phyloP scores from a whole-genome alignment of 2,329 filamentous ascomycete species.

The Talaromyces funiculosus region DNA sequence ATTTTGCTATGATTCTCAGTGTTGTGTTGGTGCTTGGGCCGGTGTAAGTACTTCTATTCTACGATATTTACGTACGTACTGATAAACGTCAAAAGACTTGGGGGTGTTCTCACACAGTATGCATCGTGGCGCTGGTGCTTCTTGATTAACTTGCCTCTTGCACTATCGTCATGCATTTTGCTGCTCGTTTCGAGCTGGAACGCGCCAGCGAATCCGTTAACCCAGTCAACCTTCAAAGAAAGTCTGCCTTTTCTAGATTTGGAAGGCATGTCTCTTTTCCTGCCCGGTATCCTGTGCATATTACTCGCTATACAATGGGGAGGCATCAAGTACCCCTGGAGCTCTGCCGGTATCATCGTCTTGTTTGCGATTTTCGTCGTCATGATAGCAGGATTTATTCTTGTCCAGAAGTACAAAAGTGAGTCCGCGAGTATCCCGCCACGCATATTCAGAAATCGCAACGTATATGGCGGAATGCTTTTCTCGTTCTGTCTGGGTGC shows the following conservation, averaged over 20 bases:
- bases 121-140: slow-evolving; percentile 47
- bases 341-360: slow-evolving; percentile 45
- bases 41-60: slow-evolving; percentile 16
- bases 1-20: slow-evolving; percentile 29
- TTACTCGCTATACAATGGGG: slow-evolving; percentile 56
- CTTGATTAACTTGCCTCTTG: slow-evolving; percentile 51
- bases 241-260: slow-evolving; percentile 42
- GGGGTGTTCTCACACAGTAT: slow-evolving; percentile 34
- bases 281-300: slow-evolving; percentile 50
- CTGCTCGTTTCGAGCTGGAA: slow-evolving; percentile 19
- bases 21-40: slow-evolving; percentile 30
- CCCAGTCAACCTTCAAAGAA: background rate
- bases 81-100: slow-evolving; percentile 16
- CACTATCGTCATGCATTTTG: slow-evolving; percentile 19
- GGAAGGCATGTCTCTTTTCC: slow-evolving; percentile 46
- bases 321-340: slow-evolving; percentile 50
- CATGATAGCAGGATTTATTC: slow-evolving; percentile 30
- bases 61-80: background rate
- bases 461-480: slow-evolving; percentile 13
- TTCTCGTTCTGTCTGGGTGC: slow-evolving; percentile 12
- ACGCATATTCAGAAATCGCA: slow-evolving; percentile 12
- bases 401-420: slow-evolving; percentile 11
- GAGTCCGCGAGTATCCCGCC: slow-evolving; percentile 14
- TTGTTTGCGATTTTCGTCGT: slow-evolving; percentile 47
- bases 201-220: slow-evolving; percentile 1